Evolutionary conservation across 805 yeast genomes (phyloP).

Genomic region (Sugiyamaella qingdaonensis): DNA sequence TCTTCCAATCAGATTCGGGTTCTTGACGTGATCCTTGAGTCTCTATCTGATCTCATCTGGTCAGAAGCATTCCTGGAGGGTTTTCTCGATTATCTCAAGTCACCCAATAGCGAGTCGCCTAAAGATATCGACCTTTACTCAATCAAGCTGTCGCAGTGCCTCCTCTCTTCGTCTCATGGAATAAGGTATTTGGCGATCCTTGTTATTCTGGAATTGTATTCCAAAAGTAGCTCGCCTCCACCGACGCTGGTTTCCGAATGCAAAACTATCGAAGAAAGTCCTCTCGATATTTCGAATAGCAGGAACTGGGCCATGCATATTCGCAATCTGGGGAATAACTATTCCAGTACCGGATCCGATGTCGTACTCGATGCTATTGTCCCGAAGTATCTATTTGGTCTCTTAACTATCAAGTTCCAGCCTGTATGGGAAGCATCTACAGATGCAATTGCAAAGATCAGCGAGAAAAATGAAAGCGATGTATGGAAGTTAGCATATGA

Average conservation of each 20-base stretch:
- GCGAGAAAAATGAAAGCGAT: slow-evolving; percentile 37
- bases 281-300: slow-evolving; percentile 61
- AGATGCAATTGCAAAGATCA: slow-evolving; percentile 52
- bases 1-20: not conserved
- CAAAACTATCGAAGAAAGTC: slow-evolving; percentile 61
- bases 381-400: slow-evolving; percentile 58
- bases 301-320: slow-evolving; percentile 72
- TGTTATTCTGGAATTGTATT: slow-evolving; percentile 14
- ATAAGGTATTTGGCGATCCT: slow-evolving; percentile 50
- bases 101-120: not conserved
- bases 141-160: not conserved
- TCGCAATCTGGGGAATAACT: slow-evolving; percentile 51
- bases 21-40: not conserved
- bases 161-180: slow-evolving; percentile 42
- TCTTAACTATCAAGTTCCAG: slow-evolving; percentile 67
- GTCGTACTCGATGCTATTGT: slow-evolving; percentile 32
- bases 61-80: slow-evolving; percentile 8
- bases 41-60: not conserved
- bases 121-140: not conserved
- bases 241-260: slow-evolving; percentile 20
- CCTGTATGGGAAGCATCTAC: slow-evolving; percentile 81
- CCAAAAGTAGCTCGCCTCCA: not conserved
- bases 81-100: not conserved
- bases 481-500: slow-evolving; percentile 54
- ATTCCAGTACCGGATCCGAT: slow-evolving; percentile 32